A percentile compares a stretch with the other conserved stretches of the same genome.
Conservation (phyloP, 1,284 basidiomycete species). For the Apiotrichum sp. region DNA sequence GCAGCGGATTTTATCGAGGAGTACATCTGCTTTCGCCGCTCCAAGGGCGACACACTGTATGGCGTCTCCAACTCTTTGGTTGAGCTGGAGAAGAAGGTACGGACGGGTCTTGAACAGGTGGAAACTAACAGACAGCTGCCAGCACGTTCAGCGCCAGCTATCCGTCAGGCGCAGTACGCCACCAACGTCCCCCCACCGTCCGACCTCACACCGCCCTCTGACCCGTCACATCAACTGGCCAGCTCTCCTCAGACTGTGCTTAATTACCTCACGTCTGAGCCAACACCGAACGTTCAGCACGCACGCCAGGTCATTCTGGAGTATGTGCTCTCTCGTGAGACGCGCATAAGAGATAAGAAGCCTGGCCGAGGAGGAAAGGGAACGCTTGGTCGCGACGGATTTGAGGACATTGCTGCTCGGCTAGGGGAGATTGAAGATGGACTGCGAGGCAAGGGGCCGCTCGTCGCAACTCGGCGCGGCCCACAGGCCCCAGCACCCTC, state of each 20-base stretch:
- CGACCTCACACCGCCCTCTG: slow-evolving; percentile 37
- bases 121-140: slow-evolving; percentile 17
- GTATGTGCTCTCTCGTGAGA: slow-evolving; percentile 37
- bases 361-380: slow-evolving; percentile 42
- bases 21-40: slow-evolving; percentile 34
- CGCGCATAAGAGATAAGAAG: slow-evolving; percentile 35
- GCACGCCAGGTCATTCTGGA: slow-evolving; percentile 45
- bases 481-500: background rate
- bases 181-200: slow-evolving; percentile 42
- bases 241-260: slow-evolving; percentile 33
- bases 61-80: slow-evolving; percentile 35
- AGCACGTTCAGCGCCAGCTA: slow-evolving; percentile 24
- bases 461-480: slow-evolving; percentile 2
- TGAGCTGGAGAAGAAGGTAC: slow-evolving; percentile 35
- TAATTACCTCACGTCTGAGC: slow-evolving; percentile 31
- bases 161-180: slow-evolving; percentile 38
- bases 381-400: slow-evolving; percentile 35
- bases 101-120: slow-evolving; percentile 3
- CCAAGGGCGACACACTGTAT: slow-evolving; percentile 40
- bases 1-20: slow-evolving; percentile 37
- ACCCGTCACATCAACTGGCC: slow-evolving; percentile 34
- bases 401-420: slow-evolving; percentile 39
- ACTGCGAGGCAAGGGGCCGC: slow-evolving; percentile 20
- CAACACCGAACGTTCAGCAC: slow-evolving; percentile 34
- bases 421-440: slow-evolving; percentile 39